Conservation (phyloP, 257 asterid genomes). For the Eustoma russellianum region DNA sequence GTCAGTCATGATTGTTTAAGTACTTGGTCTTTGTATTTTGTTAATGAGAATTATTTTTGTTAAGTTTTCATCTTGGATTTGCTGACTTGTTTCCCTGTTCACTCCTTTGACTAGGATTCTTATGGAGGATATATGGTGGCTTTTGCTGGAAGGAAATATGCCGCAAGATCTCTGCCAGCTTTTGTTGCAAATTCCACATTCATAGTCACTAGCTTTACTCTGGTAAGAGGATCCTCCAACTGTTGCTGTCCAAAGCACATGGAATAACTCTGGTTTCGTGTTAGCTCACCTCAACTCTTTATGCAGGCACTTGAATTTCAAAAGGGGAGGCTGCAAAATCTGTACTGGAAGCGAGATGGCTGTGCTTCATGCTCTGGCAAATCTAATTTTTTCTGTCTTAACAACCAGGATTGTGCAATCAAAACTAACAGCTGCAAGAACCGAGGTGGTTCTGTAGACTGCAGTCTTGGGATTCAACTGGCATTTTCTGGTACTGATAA, state of each 20-base stretch:
- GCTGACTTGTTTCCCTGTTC: no score
- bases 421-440: slow-evolving; percentile 49
- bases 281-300: not conserved
- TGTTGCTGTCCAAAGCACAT: not conserved
- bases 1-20: no score
- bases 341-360: slow-evolving; percentile 90
- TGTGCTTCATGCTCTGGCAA: slow-evolving; percentile 58
- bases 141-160: slow-evolving; percentile 86
- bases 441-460: slow-evolving; percentile 78
- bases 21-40: no score
- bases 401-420: slow-evolving; percentile 86
- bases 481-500: slow-evolving; percentile 92
- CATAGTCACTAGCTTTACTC: slow-evolving; percentile 84
- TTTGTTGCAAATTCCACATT: slow-evolving; percentile 61
- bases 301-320: slow-evolving; percentile 76
- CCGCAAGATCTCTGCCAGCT: slow-evolving; percentile 85
- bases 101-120: slow-evolving; percentile 40
- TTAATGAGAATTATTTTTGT: no score
- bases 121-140: slow-evolving; percentile 98
- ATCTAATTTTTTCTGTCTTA: slow-evolving; percentile 64
- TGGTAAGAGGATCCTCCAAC: slow-evolving; percentile 41
- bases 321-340: slow-evolving; percentile 90
- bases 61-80: no score
- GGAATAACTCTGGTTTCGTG: not conserved
- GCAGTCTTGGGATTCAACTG: slow-evolving; percentile 88